phyloP scores from a whole-genome alignment of 257 asterid species.

The Scutellaria galericulata region DNA sequence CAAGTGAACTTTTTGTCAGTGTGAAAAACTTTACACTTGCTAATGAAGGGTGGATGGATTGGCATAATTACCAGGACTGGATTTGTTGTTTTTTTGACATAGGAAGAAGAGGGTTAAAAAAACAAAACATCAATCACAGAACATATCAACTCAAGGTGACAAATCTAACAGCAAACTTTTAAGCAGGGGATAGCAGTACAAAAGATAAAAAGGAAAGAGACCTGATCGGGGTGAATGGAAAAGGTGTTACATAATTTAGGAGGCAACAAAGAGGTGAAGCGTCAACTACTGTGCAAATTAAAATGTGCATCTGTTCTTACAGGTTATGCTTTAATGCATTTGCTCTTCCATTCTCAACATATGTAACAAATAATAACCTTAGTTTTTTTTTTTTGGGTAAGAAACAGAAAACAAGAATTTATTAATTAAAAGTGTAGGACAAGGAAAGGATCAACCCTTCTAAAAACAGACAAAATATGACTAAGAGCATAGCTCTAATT shows the following conservation, averaged over 20 bases:
- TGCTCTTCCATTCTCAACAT: constrained; percentile 11
- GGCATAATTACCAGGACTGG: constrained; percentile 26
- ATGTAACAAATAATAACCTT: constrained; percentile 4
- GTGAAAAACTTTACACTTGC: constrained; percentile 18
- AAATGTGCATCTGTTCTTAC: constrained; percentile 13
- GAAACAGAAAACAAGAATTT: no score
- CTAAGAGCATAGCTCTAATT: no score
- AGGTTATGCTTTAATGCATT: constrained; percentile 20
- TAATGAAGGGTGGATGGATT: not conserved
- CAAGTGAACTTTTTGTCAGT: constrained; percentile 18
- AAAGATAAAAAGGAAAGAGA: constrained; percentile 24
- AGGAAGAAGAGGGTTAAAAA: not conserved
- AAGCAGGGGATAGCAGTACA: constrained; percentile 10
- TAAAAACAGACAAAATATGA: no score
- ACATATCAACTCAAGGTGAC: constrained; percentile 5
- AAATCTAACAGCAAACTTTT: constrained; percentile 30
- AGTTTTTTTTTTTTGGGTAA: no score
- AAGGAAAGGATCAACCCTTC: no score
- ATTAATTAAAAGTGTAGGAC: no score
- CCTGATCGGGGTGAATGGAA: not conserved
- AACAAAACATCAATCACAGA: constrained; percentile 1
- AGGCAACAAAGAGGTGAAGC: constrained; percentile 21
- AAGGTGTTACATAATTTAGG: constrained; percentile 10
- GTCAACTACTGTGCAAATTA: constrained; percentile 8
- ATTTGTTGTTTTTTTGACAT: constrained; percentile 22